Evolutionary conservation across 2,329 filamentous ascomycete genomes (phyloP), one percentile per base, ranked within the genome.

Genomic region (Paraphaeosphaeria minitans): DNA sequence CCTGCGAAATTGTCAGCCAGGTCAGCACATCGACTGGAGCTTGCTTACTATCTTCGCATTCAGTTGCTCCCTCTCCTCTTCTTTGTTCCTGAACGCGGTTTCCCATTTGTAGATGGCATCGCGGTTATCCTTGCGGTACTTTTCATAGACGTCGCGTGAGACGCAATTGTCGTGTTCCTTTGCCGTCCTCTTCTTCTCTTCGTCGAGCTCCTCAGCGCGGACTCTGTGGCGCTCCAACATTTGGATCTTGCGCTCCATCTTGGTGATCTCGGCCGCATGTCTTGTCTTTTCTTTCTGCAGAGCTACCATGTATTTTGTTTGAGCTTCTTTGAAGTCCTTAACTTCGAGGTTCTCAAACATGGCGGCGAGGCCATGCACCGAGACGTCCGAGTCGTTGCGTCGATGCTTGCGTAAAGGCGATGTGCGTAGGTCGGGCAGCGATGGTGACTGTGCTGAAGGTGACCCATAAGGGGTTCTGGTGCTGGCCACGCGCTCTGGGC

Each of bases 271-370:
- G 22, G 61, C 60, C 5, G 62, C 59, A 52, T 73, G 68, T 41
- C 66, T 70, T 56, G 78, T 75, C 63, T 79, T 78, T 19, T 81
- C 78, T 53, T 79, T 76, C 39, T 78, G 72, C 37, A 82, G 60
- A 51, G 79, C 75, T 10, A 77, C 71, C 59, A 81, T 77, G 60
- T 80, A 79, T 55, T 77, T 76, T 54, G 76, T 75, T 55, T 76
- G 75, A 60, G 76, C 73, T 65, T 81, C 79, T 50, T 80, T 76
- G 55, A 75, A 74, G 67, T 83, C 81, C 69, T 79, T 79, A 57
- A 83, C 78, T 57, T 88, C 84, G 37, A 92, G 81, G 57, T 82
- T 85, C 78, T 92, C 90, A 76, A 92, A 91, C 75, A 90, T 89
- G 70, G 85, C 87, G 62, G 91, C 89, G 70, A 83, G 76, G 42